Evolutionary conservation across 1,139 yeast genomes (phyloP).

Genomic region (Hemisphaericaspora xylofermentans): DNA sequence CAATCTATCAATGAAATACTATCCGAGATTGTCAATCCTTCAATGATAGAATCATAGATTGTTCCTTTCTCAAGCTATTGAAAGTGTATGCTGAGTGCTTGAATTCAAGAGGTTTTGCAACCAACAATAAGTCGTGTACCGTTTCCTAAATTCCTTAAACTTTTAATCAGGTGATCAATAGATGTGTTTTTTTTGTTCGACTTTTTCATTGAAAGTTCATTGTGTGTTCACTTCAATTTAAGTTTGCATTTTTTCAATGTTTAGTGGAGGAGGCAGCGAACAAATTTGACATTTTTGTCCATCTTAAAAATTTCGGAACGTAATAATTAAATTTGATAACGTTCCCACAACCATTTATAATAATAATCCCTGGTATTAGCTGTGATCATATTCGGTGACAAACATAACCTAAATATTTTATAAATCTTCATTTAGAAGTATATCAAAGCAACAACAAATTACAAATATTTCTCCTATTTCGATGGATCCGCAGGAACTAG

Average conservation of each 20-base stretch:
- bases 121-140: background rate
- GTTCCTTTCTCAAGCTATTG: background rate
- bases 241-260: too few species aligned
- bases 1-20: slow-evolving; percentile 6
- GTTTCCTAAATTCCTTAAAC: background rate
- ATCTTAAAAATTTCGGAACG: too few species aligned
- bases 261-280: too few species aligned
- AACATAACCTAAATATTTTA: too few species aligned
- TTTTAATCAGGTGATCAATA: too few species aligned
- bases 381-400: too few species aligned
- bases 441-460: background rate
- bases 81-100: background rate
- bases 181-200: background rate
- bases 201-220: background rate
- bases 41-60: slow-evolving; percentile 6
- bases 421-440: too few species aligned
- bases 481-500: slow-evolving; percentile 3
- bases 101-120: background rate
- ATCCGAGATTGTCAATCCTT: slow-evolving; percentile 10
- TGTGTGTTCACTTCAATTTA: too few species aligned
- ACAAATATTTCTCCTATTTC: background rate
- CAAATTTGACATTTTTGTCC: too few species aligned
- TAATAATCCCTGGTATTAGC: too few species aligned
- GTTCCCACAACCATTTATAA: too few species aligned
- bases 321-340: too few species aligned